Percentiles rank a stretch among this genome's conserved stretches.
Evolutionary conservation across 2,329 filamentous ascomycete genomes (phyloP).

Genomic region (Beauveria australis): DNA sequence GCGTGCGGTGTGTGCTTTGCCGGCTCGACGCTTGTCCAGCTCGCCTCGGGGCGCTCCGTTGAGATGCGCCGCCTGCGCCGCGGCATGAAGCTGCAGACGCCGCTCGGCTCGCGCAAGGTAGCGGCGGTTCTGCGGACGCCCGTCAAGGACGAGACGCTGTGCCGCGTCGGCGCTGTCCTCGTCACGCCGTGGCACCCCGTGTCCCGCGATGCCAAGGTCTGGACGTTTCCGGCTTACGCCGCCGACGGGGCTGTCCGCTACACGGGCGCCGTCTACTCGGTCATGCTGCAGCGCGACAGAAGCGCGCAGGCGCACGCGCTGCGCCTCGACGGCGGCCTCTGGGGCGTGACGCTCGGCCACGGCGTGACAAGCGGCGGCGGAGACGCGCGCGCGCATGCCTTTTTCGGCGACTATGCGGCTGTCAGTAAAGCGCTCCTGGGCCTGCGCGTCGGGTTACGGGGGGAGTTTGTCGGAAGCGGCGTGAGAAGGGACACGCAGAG

Average conservation of each 20-base stretch:
- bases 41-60: conserved; percentile 32
- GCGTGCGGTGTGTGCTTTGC: conserved; percentile 43
- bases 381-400: conserved; percentile 39
- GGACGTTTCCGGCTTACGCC: conserved; percentile 39
- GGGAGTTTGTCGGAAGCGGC: conserved; percentile 37
- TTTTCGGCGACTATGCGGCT: conserved; percentile 43
- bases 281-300: conserved; percentile 41
- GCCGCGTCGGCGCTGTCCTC: conserved; percentile 36
- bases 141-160: conserved; percentile 33
- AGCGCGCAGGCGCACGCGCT: conserved; percentile 42
- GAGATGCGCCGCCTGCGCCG: conserved; percentile 35
- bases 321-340: conserved; percentile 30
- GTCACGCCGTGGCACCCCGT: conserved; percentile 57
- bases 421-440: conserved; percentile 32
- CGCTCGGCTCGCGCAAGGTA: conserved; percentile 39
- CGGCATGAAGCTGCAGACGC: conserved; percentile 43
- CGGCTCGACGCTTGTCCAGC: conserved; percentile 36
- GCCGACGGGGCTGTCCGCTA: conserved; percentile 29
- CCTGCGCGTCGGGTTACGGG: conserved; percentile 27
- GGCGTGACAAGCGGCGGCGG: conserved; percentile 31
- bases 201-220: conserved; percentile 27
- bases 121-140: conserved; percentile 42
- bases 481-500: conserved; percentile 29
- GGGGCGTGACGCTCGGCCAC: conserved; percentile 53
- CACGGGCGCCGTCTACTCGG: conserved; percentile 47